Evolutionary conservation across 306 rosid genomes (phyloP), one percentile per base, ranked within the genome.

Genomic region (Herpetospermum pedunculosum): DNA sequence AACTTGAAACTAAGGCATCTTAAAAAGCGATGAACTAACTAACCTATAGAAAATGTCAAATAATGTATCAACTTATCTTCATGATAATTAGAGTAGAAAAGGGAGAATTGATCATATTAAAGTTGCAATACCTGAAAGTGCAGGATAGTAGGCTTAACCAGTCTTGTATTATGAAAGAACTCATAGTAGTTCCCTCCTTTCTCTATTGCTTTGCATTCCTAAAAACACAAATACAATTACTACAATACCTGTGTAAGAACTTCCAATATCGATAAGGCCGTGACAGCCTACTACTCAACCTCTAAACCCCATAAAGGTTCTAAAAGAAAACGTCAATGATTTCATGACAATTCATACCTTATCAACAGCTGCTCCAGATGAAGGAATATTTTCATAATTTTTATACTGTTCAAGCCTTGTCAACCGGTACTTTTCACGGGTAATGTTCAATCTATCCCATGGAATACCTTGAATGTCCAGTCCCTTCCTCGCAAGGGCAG

Each of bases 311-410:
- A 13, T 13, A 28, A 37, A 38, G 65, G 64, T 38, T n/a, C 10
- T 16, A 72, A 37, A 8, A 41, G 26, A 52, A 60, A 68, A 74
- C 13, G 29, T 8, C 11, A 21, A 23, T 26, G 1, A 28, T 8
- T 26, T 5, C 12, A 15, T 8, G 40, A 26, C 73, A 43, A 44
- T 44, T n/a, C 40, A 21, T 75, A 79, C 83, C 79, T 79, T 79
- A 58, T 68, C 79, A 19, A 77, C 72, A 47, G 76, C 55, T 57
- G 76, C 76, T 79, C 83, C 83, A 4, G 83, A 79, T 58, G 63
- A 77, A 18, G 83, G 83, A 75, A 79, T 74, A 79, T 79, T 79
- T 79, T 79, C 83, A 69, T 79, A 79, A 21, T 79, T 79, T 59
- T 75, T 79, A 19, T 79, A 79, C 48, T 79, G 79, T 34, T 75